phyloP scores from a whole-genome alignment of 1,284 basidiomycete genomes.

The Rhodotorula sp. region DNA sequence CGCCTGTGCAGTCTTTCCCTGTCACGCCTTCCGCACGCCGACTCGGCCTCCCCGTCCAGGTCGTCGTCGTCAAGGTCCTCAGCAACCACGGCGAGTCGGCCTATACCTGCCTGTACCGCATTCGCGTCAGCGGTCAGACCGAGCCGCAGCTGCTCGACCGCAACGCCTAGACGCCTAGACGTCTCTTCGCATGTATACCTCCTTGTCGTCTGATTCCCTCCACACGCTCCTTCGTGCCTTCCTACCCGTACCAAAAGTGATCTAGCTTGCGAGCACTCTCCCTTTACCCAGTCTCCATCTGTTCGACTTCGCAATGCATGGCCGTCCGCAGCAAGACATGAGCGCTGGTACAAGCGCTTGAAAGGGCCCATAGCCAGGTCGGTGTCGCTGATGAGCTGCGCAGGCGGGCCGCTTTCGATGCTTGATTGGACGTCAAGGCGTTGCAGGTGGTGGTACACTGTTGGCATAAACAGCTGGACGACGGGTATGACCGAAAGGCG shows the following conservation, averaged over 20 bases:
- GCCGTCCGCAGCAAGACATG: no score
- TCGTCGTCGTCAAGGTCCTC: conserved; percentile 72
- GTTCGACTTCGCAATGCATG: no score
- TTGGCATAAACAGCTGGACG: conserved; percentile 3
- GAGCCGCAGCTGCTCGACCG: conserved; percentile 4
- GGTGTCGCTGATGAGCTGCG: no score
- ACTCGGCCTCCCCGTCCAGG: conserved; percentile 71
- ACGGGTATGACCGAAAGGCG: neutral
- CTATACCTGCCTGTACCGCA: conserved; percentile 86
- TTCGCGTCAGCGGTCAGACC: conserved; percentile 57
- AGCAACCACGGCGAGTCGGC: conserved; percentile 82
- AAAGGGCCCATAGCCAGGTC: no score
- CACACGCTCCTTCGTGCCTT: no score
- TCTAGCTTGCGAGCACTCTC: no score
- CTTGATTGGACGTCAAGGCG: neutral
- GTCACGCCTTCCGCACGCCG: conserved; percentile 64
- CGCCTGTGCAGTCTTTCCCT: conserved; percentile 82
- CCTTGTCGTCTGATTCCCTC: no score
- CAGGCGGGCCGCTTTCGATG: no score
- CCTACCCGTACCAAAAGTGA: no score
- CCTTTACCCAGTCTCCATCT: no score
- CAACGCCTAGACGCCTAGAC: neutral
- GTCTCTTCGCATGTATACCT: no score
- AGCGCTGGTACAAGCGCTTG: no score
- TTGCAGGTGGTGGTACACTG: conserved; percentile 8